phyloP scores from a whole-genome alignment of 2,329 filamentous ascomycete species.

The Fusarium aywerte region DNA sequence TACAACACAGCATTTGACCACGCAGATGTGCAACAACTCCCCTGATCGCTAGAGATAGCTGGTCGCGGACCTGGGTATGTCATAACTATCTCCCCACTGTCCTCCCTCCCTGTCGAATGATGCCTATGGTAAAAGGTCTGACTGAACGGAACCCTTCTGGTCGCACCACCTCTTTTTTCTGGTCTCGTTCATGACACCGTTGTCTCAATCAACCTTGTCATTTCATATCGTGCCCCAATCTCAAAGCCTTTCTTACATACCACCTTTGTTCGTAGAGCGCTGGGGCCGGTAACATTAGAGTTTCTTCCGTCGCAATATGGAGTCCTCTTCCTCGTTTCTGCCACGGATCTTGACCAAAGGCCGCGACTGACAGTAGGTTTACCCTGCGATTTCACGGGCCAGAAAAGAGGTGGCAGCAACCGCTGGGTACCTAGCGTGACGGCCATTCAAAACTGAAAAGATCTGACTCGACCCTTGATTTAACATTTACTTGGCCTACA shows the following conservation, averaged over 20 bases:
- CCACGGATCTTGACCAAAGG: slow-evolving; percentile 68
- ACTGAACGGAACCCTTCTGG: slow-evolving; percentile 62
- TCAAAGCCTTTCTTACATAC: slow-evolving; percentile 20
- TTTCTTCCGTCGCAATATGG: slow-evolving; percentile 60
- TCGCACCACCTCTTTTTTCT: slow-evolving; percentile 50
- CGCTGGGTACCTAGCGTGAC: slow-evolving; percentile 63
- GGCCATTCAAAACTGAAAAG: slow-evolving; percentile 75
- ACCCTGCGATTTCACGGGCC: slow-evolving; percentile 3
- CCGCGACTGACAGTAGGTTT: slow-evolving; percentile 61
- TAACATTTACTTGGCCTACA: not conserved
- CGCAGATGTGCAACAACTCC: not conserved
- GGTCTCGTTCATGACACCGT: slow-evolving; percentile 24
- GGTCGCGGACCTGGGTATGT: slow-evolving; percentile 32
- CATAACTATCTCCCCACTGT: not conserved
- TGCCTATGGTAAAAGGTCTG: slow-evolving; percentile 75
- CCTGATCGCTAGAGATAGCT: not conserved
- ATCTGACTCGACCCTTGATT: slow-evolving; percentile 65
- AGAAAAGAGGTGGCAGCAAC: slow-evolving; percentile 54
- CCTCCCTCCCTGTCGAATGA: slow-evolving; percentile 55
- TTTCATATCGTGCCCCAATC: slow-evolving; percentile 21
- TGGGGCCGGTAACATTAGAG: slow-evolving; percentile 32
- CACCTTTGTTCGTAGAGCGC: slow-evolving; percentile 30
- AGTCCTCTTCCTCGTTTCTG: slow-evolving; percentile 59
- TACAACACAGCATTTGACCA: not conserved
- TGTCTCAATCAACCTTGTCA: slow-evolving; percentile 26